A percentile compares a stretch with the other conserved stretches of the same genome.
Evolutionary conservation across 306 rosid genomes (phyloP).

Genomic region (Morella rubra): DNA sequence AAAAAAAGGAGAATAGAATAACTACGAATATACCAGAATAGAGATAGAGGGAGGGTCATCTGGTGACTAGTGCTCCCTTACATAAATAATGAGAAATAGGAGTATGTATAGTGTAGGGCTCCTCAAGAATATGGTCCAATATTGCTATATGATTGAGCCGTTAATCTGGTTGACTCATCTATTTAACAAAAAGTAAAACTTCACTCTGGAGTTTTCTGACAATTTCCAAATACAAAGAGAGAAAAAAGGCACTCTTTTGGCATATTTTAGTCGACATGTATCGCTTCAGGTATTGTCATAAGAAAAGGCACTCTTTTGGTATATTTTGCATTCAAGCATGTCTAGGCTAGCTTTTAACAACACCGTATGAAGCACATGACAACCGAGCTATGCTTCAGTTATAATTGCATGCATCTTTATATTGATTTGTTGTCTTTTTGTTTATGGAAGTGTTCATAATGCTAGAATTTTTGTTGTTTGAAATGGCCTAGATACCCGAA

Average conservation of each 20-base stretch:
- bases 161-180: not conserved
- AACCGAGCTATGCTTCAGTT: not conserved
- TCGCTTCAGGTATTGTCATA: not conserved
- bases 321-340: not conserved
- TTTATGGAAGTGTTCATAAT: not conserved
- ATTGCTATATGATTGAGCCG: not conserved
- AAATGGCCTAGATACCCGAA: constrained; percentile 63
- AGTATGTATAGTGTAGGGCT: not conserved
- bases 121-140: not conserved
- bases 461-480: constrained; percentile 8
- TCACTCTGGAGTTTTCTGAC: not conserved
- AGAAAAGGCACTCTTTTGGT: not conserved
- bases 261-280: not conserved
- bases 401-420: not conserved
- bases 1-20: too few relatives aligned
- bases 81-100: too few relatives aligned
- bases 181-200: not conserved
- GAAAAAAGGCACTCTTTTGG: too few relatives aligned
- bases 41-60: not conserved
- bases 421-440: not conserved
- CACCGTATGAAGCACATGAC: not conserved
- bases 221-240: too few relatives aligned
- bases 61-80: not conserved
- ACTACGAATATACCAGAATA: too few relatives aligned
- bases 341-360: not conserved